These are phyloP conservation scores for Fusarium citri DNA, from an alignment of 2,329 filamentous ascomycete genomes.

Conservation along the genomic window DNA sequence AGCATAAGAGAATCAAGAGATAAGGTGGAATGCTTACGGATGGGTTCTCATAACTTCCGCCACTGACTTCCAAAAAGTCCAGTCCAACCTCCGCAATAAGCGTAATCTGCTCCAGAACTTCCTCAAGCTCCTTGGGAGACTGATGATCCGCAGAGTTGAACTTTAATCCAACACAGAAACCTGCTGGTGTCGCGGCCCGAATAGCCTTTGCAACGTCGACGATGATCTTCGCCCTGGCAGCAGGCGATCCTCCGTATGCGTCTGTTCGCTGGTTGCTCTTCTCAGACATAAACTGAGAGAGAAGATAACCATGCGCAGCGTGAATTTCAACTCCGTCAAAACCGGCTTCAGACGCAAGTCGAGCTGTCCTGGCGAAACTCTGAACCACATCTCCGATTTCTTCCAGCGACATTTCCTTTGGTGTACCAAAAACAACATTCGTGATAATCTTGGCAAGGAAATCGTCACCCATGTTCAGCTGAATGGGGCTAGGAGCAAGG, in stretches of 20 bases:
- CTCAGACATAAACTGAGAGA: conserved; percentile 66
- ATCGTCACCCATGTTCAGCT: conserved; percentile 55
- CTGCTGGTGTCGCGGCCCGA: conserved; percentile 50
- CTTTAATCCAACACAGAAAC: conserved; percentile 65
- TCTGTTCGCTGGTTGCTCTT: conserved; percentile 65
- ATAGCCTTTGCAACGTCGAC: conserved; percentile 62
- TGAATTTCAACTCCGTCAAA: conserved; percentile 61
- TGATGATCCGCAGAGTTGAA: conserved; percentile 70
- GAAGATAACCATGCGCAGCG: conserved; percentile 67
- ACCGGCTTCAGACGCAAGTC: conserved; percentile 59
- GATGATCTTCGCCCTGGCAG: conserved; percentile 62
- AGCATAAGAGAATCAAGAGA: background rate
- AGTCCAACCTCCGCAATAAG: conserved; percentile 61
- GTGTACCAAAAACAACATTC: conserved; percentile 61
- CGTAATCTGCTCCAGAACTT: conserved; percentile 69
- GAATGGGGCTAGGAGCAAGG: conserved; percentile 58
- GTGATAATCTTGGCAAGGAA: conserved; percentile 50
- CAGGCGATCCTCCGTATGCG: conserved; percentile 64
- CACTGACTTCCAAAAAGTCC: conserved; percentile 77
- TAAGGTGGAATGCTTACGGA: conserved; percentile 47
- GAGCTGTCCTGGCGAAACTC: conserved; percentile 65
- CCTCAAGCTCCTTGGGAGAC: conserved; percentile 54
- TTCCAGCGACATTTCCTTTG: conserved; percentile 64
- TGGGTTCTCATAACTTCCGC: conserved; percentile 69
- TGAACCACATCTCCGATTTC: conserved; percentile 66